These are phyloP conservation scores for Xylaria intraflava DNA, from an alignment of 495 filamentous ascomycete genomes.

Conservation along the genomic window DNA sequence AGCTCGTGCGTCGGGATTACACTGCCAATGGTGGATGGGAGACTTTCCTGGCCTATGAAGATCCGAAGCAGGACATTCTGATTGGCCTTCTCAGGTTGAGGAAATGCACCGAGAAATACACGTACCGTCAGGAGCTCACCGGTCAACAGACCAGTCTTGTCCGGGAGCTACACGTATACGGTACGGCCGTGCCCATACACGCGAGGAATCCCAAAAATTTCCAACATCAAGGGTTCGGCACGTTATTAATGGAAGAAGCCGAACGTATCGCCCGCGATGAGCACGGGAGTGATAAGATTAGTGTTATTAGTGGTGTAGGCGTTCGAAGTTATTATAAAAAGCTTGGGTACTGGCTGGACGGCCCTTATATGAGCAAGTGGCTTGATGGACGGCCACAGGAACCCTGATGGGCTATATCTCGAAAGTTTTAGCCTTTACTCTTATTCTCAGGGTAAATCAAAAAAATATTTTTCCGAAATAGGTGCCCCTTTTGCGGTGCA, in stretches of 20 bases:
- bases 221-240: constrained; percentile 97
- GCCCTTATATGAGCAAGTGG: constrained; percentile 81
- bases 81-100: constrained; percentile 85
- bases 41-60: constrained; percentile 95
- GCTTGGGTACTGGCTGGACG: constrained; percentile 87
- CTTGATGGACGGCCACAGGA: constrained; percentile 34
- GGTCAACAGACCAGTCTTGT: constrained; percentile 87
- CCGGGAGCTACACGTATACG: constrained; percentile 93
- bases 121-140: constrained; percentile 81
- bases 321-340: constrained; percentile 90
- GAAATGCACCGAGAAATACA: constrained; percentile 83
- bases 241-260: constrained; percentile 94
- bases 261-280: constrained; percentile 91
- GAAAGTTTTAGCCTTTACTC: no score
- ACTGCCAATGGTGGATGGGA: constrained; percentile 95
- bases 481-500: no score
- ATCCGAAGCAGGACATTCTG: constrained; percentile 96
- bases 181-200: constrained; percentile 89
- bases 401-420: neutral
- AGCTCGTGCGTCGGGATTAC: constrained; percentile 94
- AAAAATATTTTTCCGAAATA: no score
- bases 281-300: constrained; percentile 87
- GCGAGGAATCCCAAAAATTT: constrained; percentile 90
- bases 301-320: constrained; percentile 91
- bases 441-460: no score